Base-by-base conservation (phyloP, 306 rosid genomes). In the Elaeagnus macrophylla region DNA sequence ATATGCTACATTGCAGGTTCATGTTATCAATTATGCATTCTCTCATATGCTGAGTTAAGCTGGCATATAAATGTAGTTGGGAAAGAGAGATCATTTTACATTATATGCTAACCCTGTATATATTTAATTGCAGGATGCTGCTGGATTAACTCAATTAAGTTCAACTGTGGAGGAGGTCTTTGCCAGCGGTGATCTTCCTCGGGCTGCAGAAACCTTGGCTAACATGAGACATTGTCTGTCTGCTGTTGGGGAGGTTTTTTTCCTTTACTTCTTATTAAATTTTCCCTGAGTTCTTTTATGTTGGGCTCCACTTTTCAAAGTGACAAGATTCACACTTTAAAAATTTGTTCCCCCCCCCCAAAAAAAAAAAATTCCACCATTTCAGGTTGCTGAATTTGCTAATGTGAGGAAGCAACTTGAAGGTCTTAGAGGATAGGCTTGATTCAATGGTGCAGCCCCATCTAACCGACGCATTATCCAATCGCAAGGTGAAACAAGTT, bases 211-310 rank as follows among this genome's bases (percentile, higher is more conserved):
- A 62, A 84, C 94, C 25, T 74, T 93, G 39, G 99, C 96, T 67
- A 93, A 88, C 71, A 93, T 93, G 99, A 77, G 99, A 67, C 96
- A 87, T 65, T 93, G 99, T 70, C 76, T 93, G 81, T 93, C 99
- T 63, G 99, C 99, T 56, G 99, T 93, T 53, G 99, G 99, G 53
- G 96, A 87, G 96, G 99, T 82, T 25, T 25, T 25, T 25, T 25
- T 82, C 71, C n/a, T n/a, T n/a, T n/a, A n/a, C n/a, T 55, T 58
- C 8, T 48, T 69, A n/a, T n/a, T n/a, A n/a, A n/a, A n/a, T 55
- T 36, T 47, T 35, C 48, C 52, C 15, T 20, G 32, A 61, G 45
- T 56, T 42, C 59, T 50, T 57, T 40, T 53, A 5, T 15, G 4
- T 57, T n/a, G n/a, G n/a, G n/a, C n/a, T n/a, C n/a, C n/a, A n/a